Evolutionary conservation across 2,329 filamentous ascomycete species (phyloP).

Genomic region (Colletotrichum melonis): DNA sequence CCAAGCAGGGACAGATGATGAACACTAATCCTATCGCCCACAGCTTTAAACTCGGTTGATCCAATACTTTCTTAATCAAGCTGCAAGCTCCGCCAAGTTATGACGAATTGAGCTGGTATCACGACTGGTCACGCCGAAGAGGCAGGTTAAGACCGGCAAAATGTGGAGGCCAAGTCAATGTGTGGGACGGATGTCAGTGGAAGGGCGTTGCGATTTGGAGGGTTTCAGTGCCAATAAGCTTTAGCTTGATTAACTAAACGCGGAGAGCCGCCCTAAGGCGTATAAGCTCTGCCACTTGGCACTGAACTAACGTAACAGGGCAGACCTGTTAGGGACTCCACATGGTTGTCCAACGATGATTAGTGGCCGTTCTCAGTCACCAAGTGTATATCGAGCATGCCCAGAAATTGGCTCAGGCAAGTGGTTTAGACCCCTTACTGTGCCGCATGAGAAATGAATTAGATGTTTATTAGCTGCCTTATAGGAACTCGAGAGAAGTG

Average conservation of each 20-base stretch:
- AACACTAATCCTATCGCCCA: not conserved
- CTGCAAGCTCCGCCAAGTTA: not conserved
- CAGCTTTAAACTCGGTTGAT: not conserved
- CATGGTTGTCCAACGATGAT: no score
- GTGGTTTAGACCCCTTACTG: no score
- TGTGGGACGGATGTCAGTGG: slow-evolving; percentile 2
- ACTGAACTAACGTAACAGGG: not conserved
- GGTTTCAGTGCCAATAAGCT: not conserved
- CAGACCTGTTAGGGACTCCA: not conserved
- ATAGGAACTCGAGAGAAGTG: no score
- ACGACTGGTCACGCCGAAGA: not conserved
- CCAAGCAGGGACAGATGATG: not conserved
- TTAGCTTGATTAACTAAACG: not conserved
- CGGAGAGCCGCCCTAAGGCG: slow-evolving; percentile 3
- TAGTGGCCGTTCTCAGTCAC: no score
- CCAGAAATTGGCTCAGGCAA: no score
- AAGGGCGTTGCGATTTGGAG: slow-evolving; percentile 19
- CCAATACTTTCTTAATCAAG: not conserved
- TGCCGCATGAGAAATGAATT: no score
- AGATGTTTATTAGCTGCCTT: no score
- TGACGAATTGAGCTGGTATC: not conserved
- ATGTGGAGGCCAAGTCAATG: not conserved
- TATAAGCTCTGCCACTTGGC: not conserved
- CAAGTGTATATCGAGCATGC: no score
- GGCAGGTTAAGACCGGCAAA: not conserved